These are phyloP conservation scores for Middelhovenomyces tepae DNA, from an alignment of 805 yeast genomes.

Conservation along the genomic window DNA sequence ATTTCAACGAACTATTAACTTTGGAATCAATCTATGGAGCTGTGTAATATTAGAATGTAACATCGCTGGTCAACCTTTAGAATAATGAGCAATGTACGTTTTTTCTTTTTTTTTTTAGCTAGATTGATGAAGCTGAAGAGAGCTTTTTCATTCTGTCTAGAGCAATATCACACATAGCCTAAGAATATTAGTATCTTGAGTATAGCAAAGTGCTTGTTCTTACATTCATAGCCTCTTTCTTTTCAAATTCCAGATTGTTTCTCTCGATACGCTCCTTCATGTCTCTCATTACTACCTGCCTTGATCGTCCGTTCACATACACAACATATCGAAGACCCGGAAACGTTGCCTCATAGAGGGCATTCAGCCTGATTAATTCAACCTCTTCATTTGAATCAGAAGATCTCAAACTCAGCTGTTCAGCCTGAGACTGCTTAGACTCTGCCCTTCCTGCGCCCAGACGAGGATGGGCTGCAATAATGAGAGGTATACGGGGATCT, in stretches of 20 bases:
- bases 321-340: slow-evolving; percentile 78
- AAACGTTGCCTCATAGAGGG: slow-evolving; percentile 50
- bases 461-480: slow-evolving; percentile 88
- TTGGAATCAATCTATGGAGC: too few species aligned
- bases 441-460: slow-evolving; percentile 56
- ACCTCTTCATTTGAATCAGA: slow-evolving; percentile 39
- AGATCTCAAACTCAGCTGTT: slow-evolving; percentile 56
- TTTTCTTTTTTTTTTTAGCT: too few species aligned
- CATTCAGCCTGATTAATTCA: slow-evolving; percentile 49
- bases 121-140: too few species aligned
- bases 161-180: slow-evolving; percentile 90
- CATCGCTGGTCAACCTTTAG: too few species aligned
- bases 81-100: too few species aligned
- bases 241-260: slow-evolving; percentile 47
- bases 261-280: slow-evolving; percentile 53
- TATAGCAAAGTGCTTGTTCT: slow-evolving; percentile 4
- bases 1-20: too few species aligned
- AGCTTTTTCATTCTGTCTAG: slow-evolving; percentile 60
- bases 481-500: slow-evolving; percentile 26
- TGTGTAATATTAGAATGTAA: too few species aligned
- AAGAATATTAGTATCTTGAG: slow-evolving; percentile 1
- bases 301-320: slow-evolving; percentile 75
- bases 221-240: slow-evolving; percentile 52
- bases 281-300: slow-evolving; percentile 53
- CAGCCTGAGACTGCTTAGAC: slow-evolving; percentile 54